Conservation (phyloP, 257 asterid species). For the Anisodus tanguticus region DNA sequence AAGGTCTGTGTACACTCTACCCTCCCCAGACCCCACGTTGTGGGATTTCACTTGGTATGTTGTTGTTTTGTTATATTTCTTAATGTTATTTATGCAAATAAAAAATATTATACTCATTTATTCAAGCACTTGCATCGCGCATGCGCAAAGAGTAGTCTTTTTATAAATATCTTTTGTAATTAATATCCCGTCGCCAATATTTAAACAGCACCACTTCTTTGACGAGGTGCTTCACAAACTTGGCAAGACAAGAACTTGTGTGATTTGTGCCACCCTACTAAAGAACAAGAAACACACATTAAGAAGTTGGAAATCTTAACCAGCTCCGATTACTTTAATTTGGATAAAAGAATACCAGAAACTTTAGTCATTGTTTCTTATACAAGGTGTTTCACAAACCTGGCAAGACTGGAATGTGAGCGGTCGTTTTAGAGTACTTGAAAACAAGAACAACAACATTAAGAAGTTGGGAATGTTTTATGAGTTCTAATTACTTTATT, state of each 20-base stretch:
- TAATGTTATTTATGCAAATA: no score
- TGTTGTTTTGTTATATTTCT: no score
- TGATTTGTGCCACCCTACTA: neutral
- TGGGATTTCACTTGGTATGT: no score
- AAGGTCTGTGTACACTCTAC: no score
- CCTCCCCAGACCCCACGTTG: no score
- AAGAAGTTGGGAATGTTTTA: neutral
- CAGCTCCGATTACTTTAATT: neutral
- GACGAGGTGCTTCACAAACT: neutral
- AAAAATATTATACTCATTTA: no score
- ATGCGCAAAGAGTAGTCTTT: no score
- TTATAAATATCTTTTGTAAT: neutral
- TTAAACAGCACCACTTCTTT: neutral
- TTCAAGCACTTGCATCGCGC: no score
- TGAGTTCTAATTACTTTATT: neutral
- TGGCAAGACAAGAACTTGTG: neutral
- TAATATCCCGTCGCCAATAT: neutral
- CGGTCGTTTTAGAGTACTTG: neutral
- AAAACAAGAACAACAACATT: neutral
- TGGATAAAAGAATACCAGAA: neutral
- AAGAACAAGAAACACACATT: neutral
- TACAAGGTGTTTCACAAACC: neutral
- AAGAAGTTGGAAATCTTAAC: neutral
- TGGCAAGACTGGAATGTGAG: neutral
- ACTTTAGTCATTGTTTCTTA: neutral